Evolutionary conservation across 2,329 filamentous ascomycete species (phyloP).

Genomic region (Ophiosphaerella narmari): DNA sequence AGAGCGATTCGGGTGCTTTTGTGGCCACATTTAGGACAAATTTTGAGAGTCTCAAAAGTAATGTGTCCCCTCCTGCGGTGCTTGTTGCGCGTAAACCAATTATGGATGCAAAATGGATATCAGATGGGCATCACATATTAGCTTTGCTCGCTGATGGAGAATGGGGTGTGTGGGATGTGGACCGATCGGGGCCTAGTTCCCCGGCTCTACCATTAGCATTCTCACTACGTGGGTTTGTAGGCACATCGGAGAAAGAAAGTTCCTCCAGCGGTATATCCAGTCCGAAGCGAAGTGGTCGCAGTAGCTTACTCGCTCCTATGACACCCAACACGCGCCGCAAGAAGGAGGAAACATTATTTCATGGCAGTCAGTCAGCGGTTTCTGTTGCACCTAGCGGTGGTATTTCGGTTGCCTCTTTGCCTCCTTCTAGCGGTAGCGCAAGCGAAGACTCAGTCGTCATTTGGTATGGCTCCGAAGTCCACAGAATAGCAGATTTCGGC

Average conservation of each 20-base stretch:
- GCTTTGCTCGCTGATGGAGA: constrained; percentile 55
- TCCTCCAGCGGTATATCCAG: constrained; percentile 26
- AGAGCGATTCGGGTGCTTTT: constrained; percentile 32
- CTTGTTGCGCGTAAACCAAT: constrained; percentile 52
- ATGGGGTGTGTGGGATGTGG: constrained; percentile 59
- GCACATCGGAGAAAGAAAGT: constrained; percentile 29
- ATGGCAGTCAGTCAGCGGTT: constrained; percentile 41
- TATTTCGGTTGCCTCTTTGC: constrained; percentile 46
- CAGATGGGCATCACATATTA: constrained; percentile 53
- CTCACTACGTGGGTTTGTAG: constrained; percentile 44
- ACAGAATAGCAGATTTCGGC: constrained; percentile 51
- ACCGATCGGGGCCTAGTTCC: constrained; percentile 39
- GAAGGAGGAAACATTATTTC: constrained; percentile 52
- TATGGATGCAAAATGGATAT: constrained; percentile 55
- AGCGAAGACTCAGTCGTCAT: constrained; percentile 53
- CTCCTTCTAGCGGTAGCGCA: constrained; percentile 34
- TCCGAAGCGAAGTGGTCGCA: constrained; percentile 40
- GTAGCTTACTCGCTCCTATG: constrained; percentile 52
- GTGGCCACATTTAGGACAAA: constrained; percentile 39
- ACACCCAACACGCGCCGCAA: constrained; percentile 56
- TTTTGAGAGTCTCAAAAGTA: constrained; percentile 38
- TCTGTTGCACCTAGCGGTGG: constrained; percentile 47
- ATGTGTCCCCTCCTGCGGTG: constrained; percentile 26
- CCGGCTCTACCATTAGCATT: constrained; percentile 38
- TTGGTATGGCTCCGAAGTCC: constrained; percentile 53